phyloP scores from a whole-genome alignment of 805 yeast species.

The Yarrowia sp. region DNA sequence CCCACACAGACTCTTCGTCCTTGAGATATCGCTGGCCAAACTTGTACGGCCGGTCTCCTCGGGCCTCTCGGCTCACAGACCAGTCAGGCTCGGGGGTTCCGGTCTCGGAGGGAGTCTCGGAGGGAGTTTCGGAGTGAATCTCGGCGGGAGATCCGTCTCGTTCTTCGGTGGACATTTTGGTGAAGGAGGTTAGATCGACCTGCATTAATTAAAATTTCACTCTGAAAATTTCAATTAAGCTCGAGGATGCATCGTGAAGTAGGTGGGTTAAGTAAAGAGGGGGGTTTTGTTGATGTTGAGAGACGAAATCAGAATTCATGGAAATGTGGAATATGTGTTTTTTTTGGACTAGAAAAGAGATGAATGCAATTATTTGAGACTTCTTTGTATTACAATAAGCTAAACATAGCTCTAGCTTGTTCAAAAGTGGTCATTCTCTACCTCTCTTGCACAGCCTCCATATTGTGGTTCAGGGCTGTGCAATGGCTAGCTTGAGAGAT shows the following conservation, averaged over 20 bases:
- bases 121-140: conserved; percentile 8
- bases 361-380: no score
- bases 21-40: conserved; percentile 86
- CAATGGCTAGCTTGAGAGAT: no score
- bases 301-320: no score
- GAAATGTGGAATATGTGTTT: no score
- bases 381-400: no score
- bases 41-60: conserved; percentile 77
- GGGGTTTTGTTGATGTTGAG: no score
- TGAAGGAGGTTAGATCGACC: background rate
- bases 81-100: conserved; percentile 37
- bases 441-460: no score
- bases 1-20: conserved; percentile 78
- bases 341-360: no score
- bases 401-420: no score
- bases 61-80: conserved; percentile 24
- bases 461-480: no score
- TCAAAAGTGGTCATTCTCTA: no score
- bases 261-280: background rate
- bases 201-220: conserved; percentile 3
- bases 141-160: conserved; percentile 23
- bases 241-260: background rate
- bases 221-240: conserved; percentile 14
- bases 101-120: conserved; percentile 1
- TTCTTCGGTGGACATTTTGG: conserved; percentile 18